These are phyloP conservation scores for Scleroderma bovista DNA, from an alignment of 768 basidiomycete species.

Conservation along the genomic window DNA sequence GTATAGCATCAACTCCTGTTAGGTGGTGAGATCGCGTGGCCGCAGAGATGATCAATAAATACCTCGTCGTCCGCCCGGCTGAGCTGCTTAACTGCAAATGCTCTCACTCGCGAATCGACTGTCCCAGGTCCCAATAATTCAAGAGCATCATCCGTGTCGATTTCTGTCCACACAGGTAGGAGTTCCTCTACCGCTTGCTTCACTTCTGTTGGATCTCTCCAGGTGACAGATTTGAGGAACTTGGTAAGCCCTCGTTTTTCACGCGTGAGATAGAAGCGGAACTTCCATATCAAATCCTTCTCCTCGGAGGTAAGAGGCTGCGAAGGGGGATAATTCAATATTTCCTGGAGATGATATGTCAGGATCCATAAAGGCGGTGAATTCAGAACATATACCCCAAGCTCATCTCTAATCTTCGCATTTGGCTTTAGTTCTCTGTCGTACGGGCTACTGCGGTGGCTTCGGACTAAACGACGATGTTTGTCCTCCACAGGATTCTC, in stretches of 20 bases:
- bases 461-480: conserved; percentile 88
- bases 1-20: conserved; percentile 86
- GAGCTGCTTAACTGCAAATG: conserved; percentile 90
- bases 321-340: conserved; percentile 88
- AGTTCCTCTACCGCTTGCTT: conserved; percentile 97
- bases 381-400: conserved; percentile 31
- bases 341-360: conserved; percentile 48
- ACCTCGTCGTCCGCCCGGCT: conserved; percentile 94
- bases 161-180: conserved; percentile 93
- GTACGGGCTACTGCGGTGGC: conserved; percentile 91
- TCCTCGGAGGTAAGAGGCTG: conserved; percentile 83
- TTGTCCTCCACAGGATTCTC: conserved; percentile 99
- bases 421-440: conserved; percentile 96
- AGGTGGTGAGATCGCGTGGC: neutral
- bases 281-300: conserved; percentile 97
- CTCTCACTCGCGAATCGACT: conserved; percentile 86
- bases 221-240: conserved; percentile 95
- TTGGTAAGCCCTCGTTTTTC: conserved; percentile 95
- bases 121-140: conserved; percentile 89
- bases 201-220: conserved; percentile 94
- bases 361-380: neutral
- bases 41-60: conserved; percentile 15
- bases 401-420: conserved; percentile 89
- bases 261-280: conserved; percentile 92
- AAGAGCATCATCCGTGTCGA: conserved; percentile 94